These are phyloP conservation scores for Warburgia ugandensis DNA, from an alignment of 164 flowering plant genomes.

Conservation along the genomic window DNA sequence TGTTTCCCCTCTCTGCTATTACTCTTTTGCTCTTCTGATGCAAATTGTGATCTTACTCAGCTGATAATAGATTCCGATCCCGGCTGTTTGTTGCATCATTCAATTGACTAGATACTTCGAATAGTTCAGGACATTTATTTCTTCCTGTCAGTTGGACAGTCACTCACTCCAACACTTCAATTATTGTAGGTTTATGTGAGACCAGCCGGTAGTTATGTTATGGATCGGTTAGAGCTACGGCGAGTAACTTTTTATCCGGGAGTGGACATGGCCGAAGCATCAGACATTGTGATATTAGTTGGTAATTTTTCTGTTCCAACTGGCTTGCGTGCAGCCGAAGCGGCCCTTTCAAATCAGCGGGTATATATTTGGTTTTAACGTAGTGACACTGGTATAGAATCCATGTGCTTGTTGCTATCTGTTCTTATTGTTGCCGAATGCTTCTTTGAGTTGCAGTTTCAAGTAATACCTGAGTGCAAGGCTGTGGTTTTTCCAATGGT, in stretches of 20 bases:
- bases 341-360: conserved; percentile 59
- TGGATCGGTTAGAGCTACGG: conserved; percentile 82
- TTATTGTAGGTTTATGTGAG: conserved; percentile 79
- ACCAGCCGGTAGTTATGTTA: conserved; percentile 93
- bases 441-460: conserved; percentile 40
- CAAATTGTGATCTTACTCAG: not conserved
- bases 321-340: conserved; percentile 81
- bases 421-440: conserved; percentile 2
- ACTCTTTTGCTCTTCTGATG: not conserved
- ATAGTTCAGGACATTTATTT: not conserved
- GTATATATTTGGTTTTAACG: conserved; percentile 24
- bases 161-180: not conserved
- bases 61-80: not conserved
- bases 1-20: not conserved
- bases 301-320: conserved; percentile 67
- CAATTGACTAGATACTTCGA: not conserved
- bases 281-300: conserved; percentile 58
- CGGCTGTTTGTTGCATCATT: not conserved
- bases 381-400: not conserved
- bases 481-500: conserved; percentile 89
- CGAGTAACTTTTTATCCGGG: conserved; percentile 52
- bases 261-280: conserved; percentile 18
- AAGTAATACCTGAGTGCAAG: conserved; percentile 50
- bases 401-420: not conserved
- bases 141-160: not conserved